Base-by-base conservation (phyloP, 805 yeast species). In the Metschnikowia lochheadii region DNA sequence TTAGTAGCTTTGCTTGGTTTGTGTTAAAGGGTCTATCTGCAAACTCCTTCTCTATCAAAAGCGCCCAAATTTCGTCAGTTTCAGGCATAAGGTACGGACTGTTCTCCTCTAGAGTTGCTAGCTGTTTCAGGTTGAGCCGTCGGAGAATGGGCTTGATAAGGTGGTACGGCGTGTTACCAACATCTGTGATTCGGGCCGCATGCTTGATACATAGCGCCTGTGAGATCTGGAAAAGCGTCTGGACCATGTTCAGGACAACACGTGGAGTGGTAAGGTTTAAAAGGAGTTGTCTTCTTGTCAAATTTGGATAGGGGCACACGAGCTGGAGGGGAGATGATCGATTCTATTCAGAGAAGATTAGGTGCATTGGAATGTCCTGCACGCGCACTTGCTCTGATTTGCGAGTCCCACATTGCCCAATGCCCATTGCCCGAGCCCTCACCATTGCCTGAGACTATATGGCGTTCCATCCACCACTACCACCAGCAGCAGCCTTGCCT, bases 41-140 rank as follows among this genome's bases (percentile, higher is more conserved):
- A 53, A 80, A 80, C 57, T 79, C 84, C 49, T 75, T 69, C 37
- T 64, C 64, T 1, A 80, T 63, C 20, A 80, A 60, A n/a, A 52
- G 49, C 37, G 58, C 60, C 84, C 84, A 80, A 33, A 80, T 54
- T 5, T 63, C 66, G 53, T 79, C 82, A 3, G 77, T 64, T 39
- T 68, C 61, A 1, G 75, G 70, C 6, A 60, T 61, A 1, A 80
- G 56, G 21, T 68, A 77, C 4, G 79, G 77, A 40, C 80, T 75
- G 42, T 57, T 63, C 1, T 49, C 51, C 58, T 80, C 84, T 0
- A 79, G 65, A 6, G 56, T 49, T 34, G 62, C 62, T 15, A 80
- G 63, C 44, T 79, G 75, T 51, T 70, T 74, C 14, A 67, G 62
- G 37, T 61, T 68, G 69, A 79, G 76, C 48, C 70, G 71, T 50